Evolutionary conservation across 768 basidiomycete species (phyloP).

Genomic region (Boletus speciosus): DNA sequence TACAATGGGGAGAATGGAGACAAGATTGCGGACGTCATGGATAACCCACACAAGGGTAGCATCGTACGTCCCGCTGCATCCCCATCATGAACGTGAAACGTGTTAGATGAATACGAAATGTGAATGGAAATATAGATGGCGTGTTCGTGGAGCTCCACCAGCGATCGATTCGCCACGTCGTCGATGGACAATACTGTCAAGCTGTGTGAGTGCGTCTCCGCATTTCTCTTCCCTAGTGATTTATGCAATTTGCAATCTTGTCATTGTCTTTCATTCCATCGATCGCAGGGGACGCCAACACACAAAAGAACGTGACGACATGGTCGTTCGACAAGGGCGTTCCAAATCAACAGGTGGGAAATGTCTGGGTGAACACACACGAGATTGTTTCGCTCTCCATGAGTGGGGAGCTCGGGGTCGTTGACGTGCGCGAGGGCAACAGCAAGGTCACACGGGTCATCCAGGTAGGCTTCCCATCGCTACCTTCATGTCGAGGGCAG

Average conservation of each 20-base stretch:
- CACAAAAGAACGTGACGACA: slow-evolving; percentile 58
- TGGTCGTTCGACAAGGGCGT: slow-evolving; percentile 78
- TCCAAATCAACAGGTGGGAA: slow-evolving; percentile 81
- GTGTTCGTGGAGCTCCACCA: slow-evolving; percentile 77
- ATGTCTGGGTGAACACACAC: slow-evolving; percentile 71
- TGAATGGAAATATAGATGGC: slow-evolving; percentile 47
- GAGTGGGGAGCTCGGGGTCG: slow-evolving; percentile 74
- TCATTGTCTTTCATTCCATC: background rate
- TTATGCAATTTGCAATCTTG: background rate
- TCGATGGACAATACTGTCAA: slow-evolving; percentile 87
- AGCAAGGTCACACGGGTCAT: slow-evolving; percentile 60
- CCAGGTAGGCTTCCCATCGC: slow-evolving; percentile 42
- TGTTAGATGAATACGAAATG: background rate
- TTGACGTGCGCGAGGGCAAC: slow-evolving; percentile 64
- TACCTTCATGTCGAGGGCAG: background rate
- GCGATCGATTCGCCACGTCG: slow-evolving; percentile 71
- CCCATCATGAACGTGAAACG: background rate
- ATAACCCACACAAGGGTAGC: slow-evolving; percentile 68
- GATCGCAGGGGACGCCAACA: slow-evolving; percentile 72
- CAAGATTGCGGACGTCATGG: slow-evolving; percentile 62
- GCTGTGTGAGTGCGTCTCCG: slow-evolving; percentile 50
- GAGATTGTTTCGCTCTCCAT: slow-evolving; percentile 82
- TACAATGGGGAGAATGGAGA: slow-evolving; percentile 92
- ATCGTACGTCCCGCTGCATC: slow-evolving; percentile 49
- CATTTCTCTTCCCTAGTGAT: background rate